Evolutionary conservation across 2,329 filamentous ascomycete genomes (phyloP).

Genomic region (Cylindrodendrum hubeiense): DNA sequence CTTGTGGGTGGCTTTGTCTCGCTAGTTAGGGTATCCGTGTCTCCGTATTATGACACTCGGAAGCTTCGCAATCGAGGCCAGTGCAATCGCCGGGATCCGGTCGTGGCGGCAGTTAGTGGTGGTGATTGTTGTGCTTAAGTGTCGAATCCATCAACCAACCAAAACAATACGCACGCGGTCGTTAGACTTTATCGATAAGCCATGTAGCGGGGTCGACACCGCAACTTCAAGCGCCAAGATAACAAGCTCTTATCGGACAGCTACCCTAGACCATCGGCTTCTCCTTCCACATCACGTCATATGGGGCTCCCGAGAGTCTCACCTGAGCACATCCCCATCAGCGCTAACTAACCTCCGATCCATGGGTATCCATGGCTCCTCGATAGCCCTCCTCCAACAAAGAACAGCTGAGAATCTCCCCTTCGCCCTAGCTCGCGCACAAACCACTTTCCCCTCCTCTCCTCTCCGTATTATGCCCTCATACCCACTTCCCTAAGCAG

Average conservation of each 20-base stretch:
- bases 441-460: slow-evolving; percentile 1
- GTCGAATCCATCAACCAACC: neutral
- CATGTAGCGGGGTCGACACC: neutral
- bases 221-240: neutral
- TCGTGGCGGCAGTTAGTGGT: neutral
- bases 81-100: neutral
- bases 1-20: neutral
- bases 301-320: neutral
- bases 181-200: neutral
- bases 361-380: slow-evolving; percentile 25
- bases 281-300: slow-evolving; percentile 13
- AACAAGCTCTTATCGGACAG: neutral
- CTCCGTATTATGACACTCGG: too few relatives aligned
- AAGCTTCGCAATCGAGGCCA: neutral
- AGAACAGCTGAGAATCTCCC: slow-evolving; percentile 12
- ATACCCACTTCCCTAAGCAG: slow-evolving; percentile 3
- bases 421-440: slow-evolving; percentile 14
- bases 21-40: too few relatives aligned
- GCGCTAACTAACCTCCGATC: neutral
- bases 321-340: neutral
- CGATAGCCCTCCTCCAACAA: neutral
- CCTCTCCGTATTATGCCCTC: neutral
- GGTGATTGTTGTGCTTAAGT: neutral
- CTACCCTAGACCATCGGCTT: neutral
- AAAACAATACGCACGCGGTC: neutral